Base-by-base conservation (phyloP, 345 rosid genomes). In the Eutrema japonicum region DNA sequence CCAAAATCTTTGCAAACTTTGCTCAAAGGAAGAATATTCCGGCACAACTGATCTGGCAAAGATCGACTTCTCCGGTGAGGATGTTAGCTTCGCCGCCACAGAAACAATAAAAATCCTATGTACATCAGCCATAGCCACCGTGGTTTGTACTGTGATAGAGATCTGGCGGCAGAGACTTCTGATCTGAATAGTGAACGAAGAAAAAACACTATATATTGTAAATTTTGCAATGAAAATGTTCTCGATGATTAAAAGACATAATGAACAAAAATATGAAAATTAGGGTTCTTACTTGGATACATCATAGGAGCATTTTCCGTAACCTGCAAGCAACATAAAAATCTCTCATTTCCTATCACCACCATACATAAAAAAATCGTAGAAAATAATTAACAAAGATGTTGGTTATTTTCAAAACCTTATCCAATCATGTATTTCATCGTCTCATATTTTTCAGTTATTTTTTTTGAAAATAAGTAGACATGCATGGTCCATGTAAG, bases 21-120 rank as follows among this genome's bases (percentile, higher is more conserved):
- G 43, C 52, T 46, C 65, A 62, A 35, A 40, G 52, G 30, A 45
- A 73, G 51, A 51, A 69, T 52, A 61, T 43, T 68, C 55, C 12
- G 12, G 11, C 47, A 58, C 63, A 42, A 68, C 27, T 59, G 63
- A 50, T 51, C 22, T 38, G 42, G 35, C 18, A 41, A 37, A 64
- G 7, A 40, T 58, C 38, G 42, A 61, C n/a, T 68, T 48, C 18
- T 26, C 47, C 27, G 7, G 14, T 8, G 27, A 40, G 52, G 10
- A 43, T n/a, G 56, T 77, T 80, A 85, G 75, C 86, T 79, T 80
- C 81, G 70, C 74, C 73, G 36, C 80, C 78, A 83, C 75, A 83
- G 76, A 71, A 85, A 82, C 43, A 85, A 51, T 52, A 81, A 74
- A 68, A 82, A 46, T 67, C 82, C 88, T 1, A 66, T 78, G 77